Conservation (phyloP, 345 rosid genomes). For the Lepidium didymum region DNA sequence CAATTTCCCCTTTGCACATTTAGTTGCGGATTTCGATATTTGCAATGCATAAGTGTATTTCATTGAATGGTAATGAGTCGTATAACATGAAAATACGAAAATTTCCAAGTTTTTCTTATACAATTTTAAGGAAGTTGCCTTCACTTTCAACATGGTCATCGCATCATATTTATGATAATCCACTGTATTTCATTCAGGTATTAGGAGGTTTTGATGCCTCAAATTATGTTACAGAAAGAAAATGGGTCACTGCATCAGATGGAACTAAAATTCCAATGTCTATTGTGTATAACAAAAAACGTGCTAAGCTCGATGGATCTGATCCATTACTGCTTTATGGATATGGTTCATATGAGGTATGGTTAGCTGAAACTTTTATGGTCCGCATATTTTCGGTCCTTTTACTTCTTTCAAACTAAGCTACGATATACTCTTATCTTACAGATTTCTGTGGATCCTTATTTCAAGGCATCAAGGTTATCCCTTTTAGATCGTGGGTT, state of each 20-base stretch:
- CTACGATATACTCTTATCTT: conserved; percentile 5
- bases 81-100: neutral
- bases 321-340: conserved; percentile 78
- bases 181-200: conserved; percentile 39
- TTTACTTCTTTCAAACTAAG: neutral
- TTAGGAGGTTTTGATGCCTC: conserved; percentile 88
- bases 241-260: conserved; percentile 86
- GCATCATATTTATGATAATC: neutral
- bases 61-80: neutral
- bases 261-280: conserved; percentile 85
- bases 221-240: conserved; percentile 70
- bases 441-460: conserved; percentile 63
- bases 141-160: neutral
- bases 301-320: conserved; percentile 82
- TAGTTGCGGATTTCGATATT: neutral
- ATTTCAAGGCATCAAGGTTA: conserved; percentile 63
- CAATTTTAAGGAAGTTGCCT: neutral
- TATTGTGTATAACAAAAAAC: conserved; percentile 55
- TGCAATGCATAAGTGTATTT: neutral
- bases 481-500: conserved; percentile 92
- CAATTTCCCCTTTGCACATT: neutral
- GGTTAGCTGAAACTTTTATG: conserved; percentile 2
- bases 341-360: conserved; percentile 97
- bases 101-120: neutral
- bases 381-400: neutral